A percentile compares a stretch with the other conserved stretches of the same genome.
Evolutionary conservation across 75 land plant species (phyloP).

Genomic region (Picea glauca): DNA sequence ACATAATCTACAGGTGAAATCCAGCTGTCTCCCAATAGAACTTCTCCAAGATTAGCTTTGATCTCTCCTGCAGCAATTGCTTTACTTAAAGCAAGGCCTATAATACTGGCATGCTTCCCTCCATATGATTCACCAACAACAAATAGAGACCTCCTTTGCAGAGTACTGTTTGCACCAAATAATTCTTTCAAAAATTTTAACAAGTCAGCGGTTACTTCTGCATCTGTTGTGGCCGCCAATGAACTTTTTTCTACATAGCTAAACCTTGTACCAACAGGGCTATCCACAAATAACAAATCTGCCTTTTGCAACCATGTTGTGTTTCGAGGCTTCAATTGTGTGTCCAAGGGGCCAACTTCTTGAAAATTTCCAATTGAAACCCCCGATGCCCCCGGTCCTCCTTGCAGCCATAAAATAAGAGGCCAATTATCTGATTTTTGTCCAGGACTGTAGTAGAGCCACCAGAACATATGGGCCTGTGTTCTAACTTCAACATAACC

Average conservation of each 20-base stretch:
- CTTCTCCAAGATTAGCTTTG: too few species aligned
- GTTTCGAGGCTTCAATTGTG: background rate
- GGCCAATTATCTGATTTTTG: conserved; percentile 49
- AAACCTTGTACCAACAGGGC: conserved; percentile 68
- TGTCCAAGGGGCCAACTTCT: background rate
- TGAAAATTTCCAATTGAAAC: background rate
- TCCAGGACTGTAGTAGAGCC: conserved; percentile 68
- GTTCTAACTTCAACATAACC: conserved; percentile 79
- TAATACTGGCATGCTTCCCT: conserved; percentile 54
- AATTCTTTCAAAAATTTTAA: conserved; percentile 36
- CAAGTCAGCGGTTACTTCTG: conserved; percentile 62
- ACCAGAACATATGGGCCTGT: conserved; percentile 90
- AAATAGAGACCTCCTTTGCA: conserved; percentile 62
- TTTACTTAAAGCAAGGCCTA: too few species aligned
- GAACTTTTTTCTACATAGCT: conserved; percentile 55
- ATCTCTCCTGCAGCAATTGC: too few species aligned
- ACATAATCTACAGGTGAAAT: too few species aligned
- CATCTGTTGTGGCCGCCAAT: conserved; percentile 51
- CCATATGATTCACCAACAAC: conserved; percentile 90
- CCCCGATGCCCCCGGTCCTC: conserved; percentile 25
- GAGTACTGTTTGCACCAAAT: conserved; percentile 29
- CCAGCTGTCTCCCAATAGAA: too few species aligned
- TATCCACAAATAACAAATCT: conserved; percentile 30
- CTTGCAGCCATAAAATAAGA: conserved; percentile 80
- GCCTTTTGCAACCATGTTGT: background rate